Base-by-base conservation (phyloP, 768 basidiomycete genomes). In the Lentinula guzmanii region DNA sequence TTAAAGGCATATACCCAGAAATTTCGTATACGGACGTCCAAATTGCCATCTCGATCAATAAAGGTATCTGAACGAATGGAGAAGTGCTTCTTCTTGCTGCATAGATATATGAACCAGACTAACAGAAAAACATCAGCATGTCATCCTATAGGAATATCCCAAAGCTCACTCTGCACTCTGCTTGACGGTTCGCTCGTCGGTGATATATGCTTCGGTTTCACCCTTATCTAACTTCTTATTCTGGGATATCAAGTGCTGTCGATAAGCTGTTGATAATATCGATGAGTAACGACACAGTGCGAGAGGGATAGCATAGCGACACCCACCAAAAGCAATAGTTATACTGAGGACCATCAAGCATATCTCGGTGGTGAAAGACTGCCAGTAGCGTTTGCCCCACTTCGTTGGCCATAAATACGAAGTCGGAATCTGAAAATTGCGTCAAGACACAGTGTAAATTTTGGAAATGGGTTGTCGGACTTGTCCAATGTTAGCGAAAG, bases 401-500 rank as follows among this genome's bases (percentile, higher is more conserved):
- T 62, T 46, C 7, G 65, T 57, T 33, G 65, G 63, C 66, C 67
- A 68, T 52, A 66, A 52, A 58, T 66, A 66, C 18, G 65, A 64
- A 16, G 65, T 60, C 21, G 64, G 65, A 11, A 64, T 65, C 62
- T 65, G 46, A 58, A 54, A 3, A 11, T 41, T 31, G 28, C 16
- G 2, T 56, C 24, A 51, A 16, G 4, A 34, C n/a, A 33, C 11
- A 11, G 15, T 33, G 24, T 9, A 21, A 21, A 42, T 3, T 9
- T 6, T 5, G 21, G 46, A 33, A 39, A 24, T 15, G 18, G 46
- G n/a, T n/a, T n/a, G 24, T 24, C 46, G 13, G 15, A 53, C 62
- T 42, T 62, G 57, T 18, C 62, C 62, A 46, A 63, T 63, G 34
- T 60, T 63, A 28, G 85, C 82, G 70, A 86, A 85, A 21, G 83